Evolutionary conservation across 164 flowering plant genomes (phyloP), one percentile per base, ranked within the genome.

Genomic region (Stephania japonica): DNA sequence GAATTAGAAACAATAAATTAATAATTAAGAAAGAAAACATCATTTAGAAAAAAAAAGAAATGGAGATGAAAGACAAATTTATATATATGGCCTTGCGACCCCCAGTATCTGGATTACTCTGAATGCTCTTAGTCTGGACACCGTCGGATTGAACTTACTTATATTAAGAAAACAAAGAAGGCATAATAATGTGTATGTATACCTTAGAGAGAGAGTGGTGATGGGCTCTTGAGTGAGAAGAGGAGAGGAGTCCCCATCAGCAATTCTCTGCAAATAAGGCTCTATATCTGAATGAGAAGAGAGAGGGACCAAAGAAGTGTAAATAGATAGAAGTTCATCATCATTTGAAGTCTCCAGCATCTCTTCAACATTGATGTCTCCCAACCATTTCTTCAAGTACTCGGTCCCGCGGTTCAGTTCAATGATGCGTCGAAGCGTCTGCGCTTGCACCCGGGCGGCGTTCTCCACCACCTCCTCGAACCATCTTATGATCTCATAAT

Each of bases 181-280:
- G 16, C 53, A 47, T 44, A 1, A 47, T 11, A 8, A 47, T 47
- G 12, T 47, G 12, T 44, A 44, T 11, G 64, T 24, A 11, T 56
- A 90, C 98, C 98, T 93, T 47, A 93, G 77, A 27, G 98, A 93
- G 73, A 93, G 86, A 69, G 80, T 76, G 9, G 88, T 80, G 21
- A 93, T 89, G 32, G 97, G 88, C 44, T 91, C 80, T 75, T 82
- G 85, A 75, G 90, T 93, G 77, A 93, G 89, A 12, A 86, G 10
- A 23, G 91, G 85, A 64, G 86, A 68, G 0, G 83, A 72, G 43
- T 90, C 94, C 26, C 97, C 98, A 78, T 93, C 94, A 18, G 89
- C 90, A 72, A 93, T 89, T 75, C 95, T 85, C 23, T 83, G 84
- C 21, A 91, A 85, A 71, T 81, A 90, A 71, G 94, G 92, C 81